These are phyloP conservation scores for Trichoderma atroviride DNA, from an alignment of 2,329 filamentous ascomycete genomes.

Conservation along the genomic window DNA sequence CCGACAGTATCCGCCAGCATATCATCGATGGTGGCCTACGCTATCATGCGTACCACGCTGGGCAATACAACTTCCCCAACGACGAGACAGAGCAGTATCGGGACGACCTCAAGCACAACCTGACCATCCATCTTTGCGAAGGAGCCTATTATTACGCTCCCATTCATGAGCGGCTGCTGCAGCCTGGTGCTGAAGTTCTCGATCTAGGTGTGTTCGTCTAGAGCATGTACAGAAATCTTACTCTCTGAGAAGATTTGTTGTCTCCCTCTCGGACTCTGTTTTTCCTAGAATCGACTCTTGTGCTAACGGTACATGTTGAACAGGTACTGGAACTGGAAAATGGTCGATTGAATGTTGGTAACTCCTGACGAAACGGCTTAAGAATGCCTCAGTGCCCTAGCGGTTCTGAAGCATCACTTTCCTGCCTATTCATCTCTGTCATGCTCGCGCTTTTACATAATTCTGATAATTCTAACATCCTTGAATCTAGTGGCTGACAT, in stretches of 20 bases:
- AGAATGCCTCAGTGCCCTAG: background rate
- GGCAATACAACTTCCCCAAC: constrained; percentile 49
- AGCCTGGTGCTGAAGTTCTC: constrained; percentile 48
- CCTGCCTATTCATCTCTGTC: too few relatives aligned
- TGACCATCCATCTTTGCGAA: constrained; percentile 45
- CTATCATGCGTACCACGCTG: constrained; percentile 47
- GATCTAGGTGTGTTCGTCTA: constrained; percentile 47
- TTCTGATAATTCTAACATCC: background rate
- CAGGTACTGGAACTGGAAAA: constrained; percentile 55
- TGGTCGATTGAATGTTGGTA: constrained; percentile 55
- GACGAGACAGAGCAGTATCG: constrained; percentile 48
- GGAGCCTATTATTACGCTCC: constrained; percentile 50
- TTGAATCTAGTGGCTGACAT: constrained; percentile 49
- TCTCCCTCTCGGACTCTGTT: background rate
- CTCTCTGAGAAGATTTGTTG: background rate
- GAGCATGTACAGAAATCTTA: background rate
- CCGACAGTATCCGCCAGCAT: constrained; percentile 48
- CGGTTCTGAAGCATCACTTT: background rate
- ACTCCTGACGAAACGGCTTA: background rate
- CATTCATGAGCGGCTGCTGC: constrained; percentile 41
- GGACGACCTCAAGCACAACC: constrained; percentile 46
- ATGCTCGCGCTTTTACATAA: background rate
- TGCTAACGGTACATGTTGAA: constrained; percentile 15
- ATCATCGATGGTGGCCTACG: constrained; percentile 46
- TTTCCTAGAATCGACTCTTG: background rate